Evolutionary conservation across 257 asterid genomes (phyloP).

Genomic region (Cinchona pubescens): DNA sequence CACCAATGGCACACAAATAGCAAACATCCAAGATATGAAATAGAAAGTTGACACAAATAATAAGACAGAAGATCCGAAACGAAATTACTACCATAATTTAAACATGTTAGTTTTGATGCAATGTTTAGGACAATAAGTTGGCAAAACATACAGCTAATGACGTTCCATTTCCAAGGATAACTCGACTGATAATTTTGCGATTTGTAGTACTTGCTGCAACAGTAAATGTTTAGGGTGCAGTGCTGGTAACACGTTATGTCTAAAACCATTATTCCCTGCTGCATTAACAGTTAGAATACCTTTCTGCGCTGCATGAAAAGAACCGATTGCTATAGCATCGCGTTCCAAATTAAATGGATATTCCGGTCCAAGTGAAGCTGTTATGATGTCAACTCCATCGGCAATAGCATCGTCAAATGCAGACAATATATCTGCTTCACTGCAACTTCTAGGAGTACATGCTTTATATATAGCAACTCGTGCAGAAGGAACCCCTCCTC

Average conservation of each 20-base stretch:
- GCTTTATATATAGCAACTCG: conserved; percentile 6
- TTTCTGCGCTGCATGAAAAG: conserved; percentile 5
- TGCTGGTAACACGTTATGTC: neutral
- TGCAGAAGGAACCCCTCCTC: conserved; percentile 6
- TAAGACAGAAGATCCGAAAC: too few relatives aligned
- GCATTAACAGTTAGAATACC: conserved; percentile 26
- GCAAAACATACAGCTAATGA: neutral
- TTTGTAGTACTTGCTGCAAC: conserved; percentile 32
- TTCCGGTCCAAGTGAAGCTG: neutral
- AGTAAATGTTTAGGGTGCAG: conserved; percentile 24
- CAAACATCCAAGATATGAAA: too few relatives aligned
- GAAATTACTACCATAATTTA: too few relatives aligned
- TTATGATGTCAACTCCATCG: conserved; percentile 12
- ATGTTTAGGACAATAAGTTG: neutral
- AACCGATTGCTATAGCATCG: conserved; percentile 6
- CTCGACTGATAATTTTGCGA: conserved; percentile 21
- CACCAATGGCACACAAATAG: too few relatives aligned
- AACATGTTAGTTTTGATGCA: neutral
- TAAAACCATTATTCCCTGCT: conserved; percentile 21
- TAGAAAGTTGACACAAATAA: too few relatives aligned
- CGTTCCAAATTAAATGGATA: neutral
- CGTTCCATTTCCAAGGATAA: conserved; percentile 25
- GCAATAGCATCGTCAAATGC: conserved; percentile 13
- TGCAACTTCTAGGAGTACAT: neutral
- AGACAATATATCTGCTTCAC: neutral